Evolutionary conservation across 331 rosid species (phyloP), one percentile per base, ranked within the genome.

Genomic region (Arachis monticola): DNA sequence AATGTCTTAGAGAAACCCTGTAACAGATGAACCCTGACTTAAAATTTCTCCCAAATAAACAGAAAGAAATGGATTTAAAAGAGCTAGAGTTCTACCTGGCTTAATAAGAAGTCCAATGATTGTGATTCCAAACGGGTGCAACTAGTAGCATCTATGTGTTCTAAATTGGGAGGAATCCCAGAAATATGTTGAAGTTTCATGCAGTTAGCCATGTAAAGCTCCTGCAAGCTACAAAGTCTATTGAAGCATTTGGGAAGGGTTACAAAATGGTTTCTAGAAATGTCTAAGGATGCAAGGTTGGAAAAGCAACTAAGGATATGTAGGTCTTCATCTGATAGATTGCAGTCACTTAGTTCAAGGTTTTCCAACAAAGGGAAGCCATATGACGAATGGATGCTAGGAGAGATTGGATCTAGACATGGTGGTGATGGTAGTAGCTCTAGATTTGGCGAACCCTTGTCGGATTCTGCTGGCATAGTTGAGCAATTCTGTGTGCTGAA

Each of bases 131-230:
- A 12, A n/a, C 11, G 11, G 6, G 40, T 45, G 80, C 84, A 74
- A 74, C 79, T 80, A 52, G 72, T 74, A 8, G 76, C 83, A 51
- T 31, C 79, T 12, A 73, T 51, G 31, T 50, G 51, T 41, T 74
- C 75, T 73, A 80, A 50, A 69, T 75, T 68, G 17, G 31, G 73
- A 10, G 77, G 84, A 69, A 80, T 62, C 61, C 73, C 72, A 27
- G 48, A 50, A 74, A 74, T 44, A 11, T 80, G 48, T 75, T 61
- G 77, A 80, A 80, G 62, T 7, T 74, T 53, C 30, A 31, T 61
- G 80, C 77, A 80, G 62, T 74, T 69, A 48, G 53, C 67, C 46
- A 80, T 32, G 67, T 10, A 53, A 68, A 80, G 80, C 40, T 55
- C 62, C 48, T 75, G 60, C 80, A 80, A 74, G 35, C 62, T 61